A percentile compares a stretch with the other conserved stretches of the same genome.
These are phyloP conservation scores for Oryza longistaminata DNA, from an alignment of 176 grass and related monocot species.

Conservation along the genomic window DNA sequence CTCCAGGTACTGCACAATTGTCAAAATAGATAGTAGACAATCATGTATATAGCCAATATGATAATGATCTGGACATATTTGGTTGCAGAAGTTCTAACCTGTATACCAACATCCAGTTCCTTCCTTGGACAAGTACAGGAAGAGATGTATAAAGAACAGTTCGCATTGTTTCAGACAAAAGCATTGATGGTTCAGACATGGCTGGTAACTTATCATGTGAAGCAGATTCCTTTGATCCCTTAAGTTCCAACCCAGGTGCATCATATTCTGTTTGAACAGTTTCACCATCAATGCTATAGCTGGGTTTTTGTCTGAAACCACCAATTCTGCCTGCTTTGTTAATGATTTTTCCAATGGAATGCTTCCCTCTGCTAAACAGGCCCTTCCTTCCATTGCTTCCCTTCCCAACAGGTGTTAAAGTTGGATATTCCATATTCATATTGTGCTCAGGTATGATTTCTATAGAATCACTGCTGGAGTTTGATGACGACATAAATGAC, in stretches of 20 bases:
- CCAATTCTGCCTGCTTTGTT: conserved; percentile 68
- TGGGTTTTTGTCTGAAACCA: conserved; percentile 58
- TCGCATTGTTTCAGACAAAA: conserved; percentile 71
- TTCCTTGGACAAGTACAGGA: conserved; percentile 86
- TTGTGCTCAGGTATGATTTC: conserved; percentile 48
- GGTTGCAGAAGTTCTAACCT: conserved; percentile 45
- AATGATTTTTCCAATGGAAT: conserved; percentile 78
- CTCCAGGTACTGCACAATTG: conserved; percentile 77
- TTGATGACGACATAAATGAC: conserved; percentile 67
- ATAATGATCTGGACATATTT: not conserved
- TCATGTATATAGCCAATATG: not conserved
- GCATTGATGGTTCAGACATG: conserved; percentile 90
- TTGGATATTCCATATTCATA: conserved; percentile 46
- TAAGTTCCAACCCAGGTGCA: conserved; percentile 18
- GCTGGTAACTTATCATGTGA: conserved; percentile 45
- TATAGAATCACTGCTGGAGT: conserved; percentile 22
- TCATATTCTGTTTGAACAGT: conserved; percentile 35
- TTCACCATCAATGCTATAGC: conserved; percentile 39
- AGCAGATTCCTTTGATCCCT: conserved; percentile 41
- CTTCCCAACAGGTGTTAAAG: conserved; percentile 62
- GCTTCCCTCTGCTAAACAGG: conserved; percentile 72
- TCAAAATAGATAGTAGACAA: conserved; percentile 15
- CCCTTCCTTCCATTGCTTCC: conserved; percentile 63
- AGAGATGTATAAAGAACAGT: conserved; percentile 72
- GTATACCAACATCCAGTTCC: conserved; percentile 87